Evolutionary conservation across 192 early-diverging fungal genomes (phyloP), one percentile per base, ranked within the genome.

Genomic region (Powellomyces hirtus): DNA sequence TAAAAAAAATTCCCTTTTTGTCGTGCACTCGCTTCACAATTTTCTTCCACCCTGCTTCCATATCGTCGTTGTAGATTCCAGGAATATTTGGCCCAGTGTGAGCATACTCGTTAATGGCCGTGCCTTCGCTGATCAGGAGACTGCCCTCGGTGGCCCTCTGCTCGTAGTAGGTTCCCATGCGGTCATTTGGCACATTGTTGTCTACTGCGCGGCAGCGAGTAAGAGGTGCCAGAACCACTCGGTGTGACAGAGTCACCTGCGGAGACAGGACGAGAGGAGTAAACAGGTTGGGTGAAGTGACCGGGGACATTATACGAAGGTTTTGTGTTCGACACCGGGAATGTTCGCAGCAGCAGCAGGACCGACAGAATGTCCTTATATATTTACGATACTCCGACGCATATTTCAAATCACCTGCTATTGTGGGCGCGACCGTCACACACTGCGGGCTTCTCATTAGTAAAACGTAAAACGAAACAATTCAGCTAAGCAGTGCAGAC

Each of bases 21-120:
- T 58, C 75, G 61, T 85, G 80, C 2, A 87, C 85, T 8, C 79
- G 76, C 10, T 82, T 71, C 26, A 81, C 84, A 20, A 74, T 46
- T 35, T 64, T 42, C 64, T 77, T 81, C 87, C 87, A 88, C 10
- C 56, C 70, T 27, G 49, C 64, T 10, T 73, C 66, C 42, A 81
- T 81, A 6, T 75, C 79, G 0, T 69, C 37, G 20, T 64, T 77
- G 34, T 74, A 84, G 22, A 58, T 58, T 8, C 56, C 56, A 8
- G 56, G 56, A 33, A 58, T 22, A 33, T 58, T 58, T 6, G 22
- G 56, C 46, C n/a, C 56, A 24, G 13, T 58, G 26, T 22, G 55
- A 22, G 22, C 58, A 4, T 40, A 64, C 4, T 38, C 29, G 16
- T 18, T 51, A 34, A 71, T 64, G 30, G 45, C 26, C 30, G 76